Percentiles rank a stretch among this genome's conserved stretches.
phyloP scores from a whole-genome alignment of 805 yeast genomes.

The Cyberlindnera nakhonratchasimensis region DNA sequence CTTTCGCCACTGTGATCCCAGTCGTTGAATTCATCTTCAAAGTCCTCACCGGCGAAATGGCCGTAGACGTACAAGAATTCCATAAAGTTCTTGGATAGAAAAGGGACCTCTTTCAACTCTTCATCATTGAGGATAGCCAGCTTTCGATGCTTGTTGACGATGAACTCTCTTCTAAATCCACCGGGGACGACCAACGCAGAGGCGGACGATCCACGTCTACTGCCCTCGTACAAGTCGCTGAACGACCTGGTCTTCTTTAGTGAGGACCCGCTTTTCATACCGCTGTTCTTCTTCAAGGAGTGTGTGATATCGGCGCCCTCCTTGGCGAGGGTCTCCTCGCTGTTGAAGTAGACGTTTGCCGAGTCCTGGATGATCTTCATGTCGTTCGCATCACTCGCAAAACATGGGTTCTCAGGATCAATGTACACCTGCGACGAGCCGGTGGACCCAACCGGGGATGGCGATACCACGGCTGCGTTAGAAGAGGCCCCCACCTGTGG shows the following conservation, averaged over 20 bases:
- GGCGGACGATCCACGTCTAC: constrained; percentile 59
- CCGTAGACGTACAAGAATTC: constrained; percentile 79
- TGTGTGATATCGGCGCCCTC: constrained; percentile 29
- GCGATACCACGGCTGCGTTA: constrained; percentile 1
- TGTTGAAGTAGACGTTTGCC: constrained; percentile 17
- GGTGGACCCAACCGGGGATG: constrained; percentile 11
- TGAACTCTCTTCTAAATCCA: constrained; percentile 73
- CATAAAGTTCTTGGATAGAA: constrained; percentile 66
- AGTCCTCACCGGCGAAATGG: constrained; percentile 81
- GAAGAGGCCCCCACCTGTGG: neutral
- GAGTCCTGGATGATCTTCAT: constrained; percentile 15
- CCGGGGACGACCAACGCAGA: constrained; percentile 75
- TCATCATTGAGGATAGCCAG: constrained; percentile 24
- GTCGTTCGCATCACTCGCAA: constrained; percentile 14
- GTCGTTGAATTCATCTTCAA: constrained; percentile 61
- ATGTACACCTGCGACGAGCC: constrained; percentile 14
- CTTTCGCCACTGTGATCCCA: constrained; percentile 37
- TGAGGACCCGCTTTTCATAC: constrained; percentile 6
- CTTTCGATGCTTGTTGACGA: constrained; percentile 37
- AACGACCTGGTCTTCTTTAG: constrained; percentile 22
- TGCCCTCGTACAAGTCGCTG: constrained; percentile 22
- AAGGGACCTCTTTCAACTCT: constrained; percentile 37
- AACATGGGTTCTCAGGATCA: constrained; percentile 21
- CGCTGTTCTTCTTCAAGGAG: constrained; percentile 17
- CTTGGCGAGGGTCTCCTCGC: constrained; percentile 15